Percentiles rank a stretch among this genome's conserved stretches.
Conservation (phyloP, 495 filamentous ascomycete genomes). For the Xylaria flabelliformis region DNA sequence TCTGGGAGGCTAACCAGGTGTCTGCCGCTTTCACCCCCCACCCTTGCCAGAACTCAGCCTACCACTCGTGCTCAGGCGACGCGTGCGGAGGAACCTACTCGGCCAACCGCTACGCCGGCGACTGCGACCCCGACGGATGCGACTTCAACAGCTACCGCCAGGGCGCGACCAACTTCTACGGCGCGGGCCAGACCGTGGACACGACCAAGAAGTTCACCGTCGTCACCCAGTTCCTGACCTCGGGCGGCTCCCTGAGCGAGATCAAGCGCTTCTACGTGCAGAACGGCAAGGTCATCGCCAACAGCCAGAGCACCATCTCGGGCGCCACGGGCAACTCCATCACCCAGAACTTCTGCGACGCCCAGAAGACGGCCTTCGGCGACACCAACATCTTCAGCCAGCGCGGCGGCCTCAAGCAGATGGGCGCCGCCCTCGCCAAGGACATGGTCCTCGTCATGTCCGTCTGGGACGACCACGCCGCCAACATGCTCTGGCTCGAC, state of each 20-base stretch:
- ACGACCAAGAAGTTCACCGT: constrained; percentile 67
- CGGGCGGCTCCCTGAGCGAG: constrained; percentile 60
- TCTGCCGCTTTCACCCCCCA: constrained; percentile 70
- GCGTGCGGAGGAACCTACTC: constrained; percentile 59
- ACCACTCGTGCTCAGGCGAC: constrained; percentile 53
- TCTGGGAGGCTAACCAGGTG: constrained; percentile 73
- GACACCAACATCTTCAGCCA: constrained; percentile 62
- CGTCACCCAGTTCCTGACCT: constrained; percentile 71
- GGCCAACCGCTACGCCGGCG: constrained; percentile 51
- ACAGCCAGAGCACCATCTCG: constrained; percentile 55
- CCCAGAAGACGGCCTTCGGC: constrained; percentile 67
- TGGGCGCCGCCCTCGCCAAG: constrained; percentile 62
- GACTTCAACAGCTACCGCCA: constrained; percentile 61
- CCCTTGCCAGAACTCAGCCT: constrained; percentile 58
- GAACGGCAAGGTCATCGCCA: constrained; percentile 61
- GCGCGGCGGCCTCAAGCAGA: constrained; percentile 64
- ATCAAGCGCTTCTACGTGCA: constrained; percentile 73
- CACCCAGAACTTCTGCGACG: constrained; percentile 39
- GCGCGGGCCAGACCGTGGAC: constrained; percentile 60
- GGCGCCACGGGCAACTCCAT: constrained; percentile 59
- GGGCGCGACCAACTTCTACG: constrained; percentile 66
- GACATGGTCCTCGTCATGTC: constrained; percentile 77
- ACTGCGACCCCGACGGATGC: constrained; percentile 59
- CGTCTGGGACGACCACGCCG: constrained; percentile 76
- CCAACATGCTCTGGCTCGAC: constrained; percentile 86